Evolutionary conservation across 306 rosid genomes (phyloP).

Genomic region (Astragalus membranaceus): DNA sequence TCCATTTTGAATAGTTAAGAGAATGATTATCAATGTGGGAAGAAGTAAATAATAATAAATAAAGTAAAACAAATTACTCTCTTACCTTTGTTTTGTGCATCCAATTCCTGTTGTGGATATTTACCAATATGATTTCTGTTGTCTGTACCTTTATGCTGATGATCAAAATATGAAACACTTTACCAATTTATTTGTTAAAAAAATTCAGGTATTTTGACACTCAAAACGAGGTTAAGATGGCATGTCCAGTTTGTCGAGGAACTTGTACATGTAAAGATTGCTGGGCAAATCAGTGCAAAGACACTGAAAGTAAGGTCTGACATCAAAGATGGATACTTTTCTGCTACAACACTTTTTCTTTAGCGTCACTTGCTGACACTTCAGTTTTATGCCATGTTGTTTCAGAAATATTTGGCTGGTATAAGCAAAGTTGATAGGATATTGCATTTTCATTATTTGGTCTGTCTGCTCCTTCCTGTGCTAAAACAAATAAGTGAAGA

Average conservation of each 20-base stretch:
- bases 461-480: constrained; percentile 84
- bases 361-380: constrained; percentile 30
- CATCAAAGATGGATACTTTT: constrained; percentile 35
- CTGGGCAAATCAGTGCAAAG: constrained; percentile 50
- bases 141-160: neutral
- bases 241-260: constrained; percentile 93
- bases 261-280: constrained; percentile 91
- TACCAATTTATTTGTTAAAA: constrained; percentile 21
- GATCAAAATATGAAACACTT: constrained; percentile 19
- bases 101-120: neutral
- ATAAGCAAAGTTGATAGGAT: constrained; percentile 57
- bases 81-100: neutral
- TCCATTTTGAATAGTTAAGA: neutral
- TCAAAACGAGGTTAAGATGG: constrained; percentile 75
- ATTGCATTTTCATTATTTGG: constrained; percentile 71
- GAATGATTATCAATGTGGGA: neutral
- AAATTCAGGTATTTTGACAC: constrained; percentile 67
- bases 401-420: constrained; percentile 64
- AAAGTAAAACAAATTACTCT: too few relatives aligned
- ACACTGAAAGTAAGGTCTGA: constrained; percentile 96
- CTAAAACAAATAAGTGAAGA: constrained; percentile 71
- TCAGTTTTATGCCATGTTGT: constrained; percentile 18
- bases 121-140: neutral
- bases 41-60: neutral
- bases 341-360: constrained; percentile 7